These are phyloP conservation scores for Halophytophthora batemanensis DNA, from an alignment of 352 stramenopile species.

Conservation along the genomic window DNA sequence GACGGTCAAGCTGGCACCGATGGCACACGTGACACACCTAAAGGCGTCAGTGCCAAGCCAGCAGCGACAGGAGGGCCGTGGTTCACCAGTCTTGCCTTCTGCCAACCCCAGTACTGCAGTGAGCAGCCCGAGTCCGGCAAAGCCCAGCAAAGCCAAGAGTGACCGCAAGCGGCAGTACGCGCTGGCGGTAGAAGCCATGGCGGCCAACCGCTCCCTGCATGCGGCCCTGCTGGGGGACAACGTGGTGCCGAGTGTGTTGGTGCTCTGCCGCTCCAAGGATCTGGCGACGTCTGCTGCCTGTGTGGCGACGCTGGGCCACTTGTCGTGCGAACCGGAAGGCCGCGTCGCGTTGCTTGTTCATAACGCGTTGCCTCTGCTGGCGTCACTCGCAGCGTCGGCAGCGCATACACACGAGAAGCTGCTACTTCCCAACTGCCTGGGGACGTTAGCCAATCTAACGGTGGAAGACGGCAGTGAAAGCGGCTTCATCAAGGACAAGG, in stretches of 20 bases:
- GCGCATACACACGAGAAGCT: slow-evolving; percentile 23
- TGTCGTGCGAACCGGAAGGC: slow-evolving; percentile 41
- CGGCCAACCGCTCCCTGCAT: slow-evolving; percentile 47
- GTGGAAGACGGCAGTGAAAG: slow-evolving; percentile 70
- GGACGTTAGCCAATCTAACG: slow-evolving; percentile 63
- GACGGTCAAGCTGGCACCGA: slow-evolving; percentile 44
- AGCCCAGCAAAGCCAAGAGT: slow-evolving; percentile 25
- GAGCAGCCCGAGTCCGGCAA: slow-evolving; percentile 9
- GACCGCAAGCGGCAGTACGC: slow-evolving; percentile 65
- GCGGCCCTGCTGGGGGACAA: slow-evolving; percentile 54
- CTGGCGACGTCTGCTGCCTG: slow-evolving; percentile 43
- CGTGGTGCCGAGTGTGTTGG: slow-evolving; percentile 55
- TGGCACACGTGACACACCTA: slow-evolving; percentile 29
- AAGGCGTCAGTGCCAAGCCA: slow-evolving; percentile 13
- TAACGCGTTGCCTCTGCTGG: slow-evolving; percentile 42
- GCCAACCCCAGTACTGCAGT: background rate
- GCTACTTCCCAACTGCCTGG: slow-evolving; percentile 43
- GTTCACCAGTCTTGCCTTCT: background rate
- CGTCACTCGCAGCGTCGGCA: slow-evolving; percentile 26
- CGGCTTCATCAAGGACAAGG: slow-evolving; percentile 72
- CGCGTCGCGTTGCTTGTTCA: slow-evolving; percentile 53
- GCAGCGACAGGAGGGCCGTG: slow-evolving; percentile 9
- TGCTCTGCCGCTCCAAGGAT: slow-evolving; percentile 65
- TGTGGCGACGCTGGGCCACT: slow-evolving; percentile 54
- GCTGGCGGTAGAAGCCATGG: slow-evolving; percentile 65